phyloP scores from a whole-genome alignment of 176 grass and related monocot species.

The Dactylis glomerata region DNA sequence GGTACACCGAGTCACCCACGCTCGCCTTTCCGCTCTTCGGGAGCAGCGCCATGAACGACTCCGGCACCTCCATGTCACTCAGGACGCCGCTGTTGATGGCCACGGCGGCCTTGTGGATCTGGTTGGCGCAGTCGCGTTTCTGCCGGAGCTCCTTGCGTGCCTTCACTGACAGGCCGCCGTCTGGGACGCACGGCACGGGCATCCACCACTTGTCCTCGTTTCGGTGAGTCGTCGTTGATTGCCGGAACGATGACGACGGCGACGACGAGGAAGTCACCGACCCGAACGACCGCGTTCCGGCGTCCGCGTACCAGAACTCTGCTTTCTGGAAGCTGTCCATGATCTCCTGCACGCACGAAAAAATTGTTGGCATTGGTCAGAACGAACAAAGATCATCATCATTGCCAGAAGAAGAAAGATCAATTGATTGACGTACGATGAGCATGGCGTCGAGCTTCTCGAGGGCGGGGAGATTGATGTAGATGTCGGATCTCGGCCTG shows the following conservation, averaged over 20 bases:
- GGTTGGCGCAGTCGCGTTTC: constrained; percentile 79
- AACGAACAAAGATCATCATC: not conserved
- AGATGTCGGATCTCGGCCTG: constrained; percentile 89
- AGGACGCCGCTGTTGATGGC: constrained; percentile 88
- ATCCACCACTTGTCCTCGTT: constrained; percentile 98
- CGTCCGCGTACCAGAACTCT: constrained; percentile 96
- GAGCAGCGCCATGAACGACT: constrained; percentile 84
- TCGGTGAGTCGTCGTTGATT: constrained; percentile 42
- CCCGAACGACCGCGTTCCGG: constrained; percentile 68
- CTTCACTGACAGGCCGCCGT: constrained; percentile 55
- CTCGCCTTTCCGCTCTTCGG: constrained; percentile 77
- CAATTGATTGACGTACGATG: constrained; percentile 37
- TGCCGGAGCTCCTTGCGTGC: constrained; percentile 64
- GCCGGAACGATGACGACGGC: constrained; percentile 74
- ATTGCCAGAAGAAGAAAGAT: not conserved
- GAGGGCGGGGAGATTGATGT: constrained; percentile 91
- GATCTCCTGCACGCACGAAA: constrained; percentile 63
- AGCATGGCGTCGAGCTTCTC: constrained; percentile 96
- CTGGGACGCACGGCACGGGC: constrained; percentile 86
- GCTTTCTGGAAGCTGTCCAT: constrained; percentile 82
- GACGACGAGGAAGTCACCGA: constrained; percentile 51
- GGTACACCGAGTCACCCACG: constrained; percentile 78
- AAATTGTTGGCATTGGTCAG: not conserved
- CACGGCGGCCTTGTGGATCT: constrained; percentile 99
- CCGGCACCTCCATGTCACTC: constrained; percentile 88